Evolutionary conservation across 139 green algal genomes (phyloP).

Genomic region (Deuterostichococcus epilithicus): DNA sequence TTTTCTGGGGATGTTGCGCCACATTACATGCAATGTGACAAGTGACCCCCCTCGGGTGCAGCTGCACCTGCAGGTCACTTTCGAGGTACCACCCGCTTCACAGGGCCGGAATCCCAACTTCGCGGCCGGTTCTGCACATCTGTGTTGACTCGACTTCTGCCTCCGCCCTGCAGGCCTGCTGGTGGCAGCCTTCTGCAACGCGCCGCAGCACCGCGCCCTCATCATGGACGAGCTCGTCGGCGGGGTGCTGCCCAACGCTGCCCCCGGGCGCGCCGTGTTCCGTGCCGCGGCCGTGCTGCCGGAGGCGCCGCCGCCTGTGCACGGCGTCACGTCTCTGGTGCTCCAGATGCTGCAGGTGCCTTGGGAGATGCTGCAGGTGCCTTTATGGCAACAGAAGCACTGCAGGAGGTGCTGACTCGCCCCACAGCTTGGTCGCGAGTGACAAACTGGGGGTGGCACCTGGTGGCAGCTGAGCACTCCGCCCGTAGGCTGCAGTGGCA

Average conservation of each 20-base stretch:
- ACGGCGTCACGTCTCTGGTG: slow-evolving; percentile 55
- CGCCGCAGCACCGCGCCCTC: slow-evolving; percentile 24
- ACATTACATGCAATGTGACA: no score
- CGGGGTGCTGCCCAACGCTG: slow-evolving; percentile 22
- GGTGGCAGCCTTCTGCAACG: slow-evolving; percentile 38
- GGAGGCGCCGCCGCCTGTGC: slow-evolving; percentile 32
- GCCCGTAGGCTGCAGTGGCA: no score
- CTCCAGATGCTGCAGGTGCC: slow-evolving; percentile 73
- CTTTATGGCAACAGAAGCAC: no score
- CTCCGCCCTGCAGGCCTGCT: slow-evolving; percentile 31
- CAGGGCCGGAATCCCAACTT: neutral
- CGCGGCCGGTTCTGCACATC: neutral
- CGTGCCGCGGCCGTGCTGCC: slow-evolving; percentile 16
- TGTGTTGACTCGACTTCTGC: neutral
- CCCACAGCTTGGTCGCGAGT: neutral
- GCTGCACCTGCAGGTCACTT: no score
- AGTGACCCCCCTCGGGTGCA: no score
- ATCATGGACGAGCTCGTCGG: slow-evolving; percentile 56
- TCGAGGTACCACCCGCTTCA: no score
- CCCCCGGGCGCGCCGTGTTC: neutral
- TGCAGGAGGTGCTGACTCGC: no score
- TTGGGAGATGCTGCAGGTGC: no score
- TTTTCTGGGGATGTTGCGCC: no score
- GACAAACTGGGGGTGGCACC: neutral
- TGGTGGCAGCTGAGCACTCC: neutral